These are phyloP conservation scores for Eragrostis tef DNA, from an alignment of 202 grass and related monocot genomes.

Conservation along the genomic window DNA sequence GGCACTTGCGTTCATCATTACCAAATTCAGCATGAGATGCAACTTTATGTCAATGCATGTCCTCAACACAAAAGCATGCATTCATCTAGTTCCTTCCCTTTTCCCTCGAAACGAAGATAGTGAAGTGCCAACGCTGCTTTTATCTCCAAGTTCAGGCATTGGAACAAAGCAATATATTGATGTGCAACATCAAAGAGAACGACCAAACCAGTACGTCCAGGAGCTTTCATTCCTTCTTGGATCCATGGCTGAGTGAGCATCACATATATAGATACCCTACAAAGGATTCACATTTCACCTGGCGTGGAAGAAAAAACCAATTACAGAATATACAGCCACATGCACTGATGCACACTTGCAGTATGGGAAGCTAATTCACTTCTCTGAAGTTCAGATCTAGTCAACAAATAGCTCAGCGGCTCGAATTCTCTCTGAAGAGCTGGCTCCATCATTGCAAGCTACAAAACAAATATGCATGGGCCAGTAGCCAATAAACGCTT, in stretches of 20 bases:
- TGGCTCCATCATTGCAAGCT: constrained; percentile 49
- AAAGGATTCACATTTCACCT: constrained; percentile 5
- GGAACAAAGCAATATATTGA: neutral
- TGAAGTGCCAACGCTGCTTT: neutral
- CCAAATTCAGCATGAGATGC: constrained; percentile 46
- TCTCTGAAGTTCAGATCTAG: constrained; percentile 49
- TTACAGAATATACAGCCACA: neutral
- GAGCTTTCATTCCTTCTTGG: neutral
- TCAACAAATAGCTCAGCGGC: constrained; percentile 42
- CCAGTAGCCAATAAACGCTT: constrained; percentile 31
- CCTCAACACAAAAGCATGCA: constrained; percentile 14
- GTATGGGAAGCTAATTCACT: constrained; percentile 50
- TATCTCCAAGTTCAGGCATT: neutral
- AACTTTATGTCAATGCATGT: constrained; percentile 40
- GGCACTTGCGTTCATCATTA: constrained; percentile 44
- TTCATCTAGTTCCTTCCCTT: neutral
- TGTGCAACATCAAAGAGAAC: constrained; percentile 5
- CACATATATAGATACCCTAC: neutral
- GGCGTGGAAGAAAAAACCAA: neutral
- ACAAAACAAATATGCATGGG: constrained; percentile 43
- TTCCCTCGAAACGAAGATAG: neutral
- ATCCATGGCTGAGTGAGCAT: neutral
- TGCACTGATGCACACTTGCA: constrained; percentile 28
- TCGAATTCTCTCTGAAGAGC: constrained; percentile 42
- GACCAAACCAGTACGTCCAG: neutral